Base-by-base conservation (phyloP, 345 rosid genomes). In the Citrus medica region DNA sequence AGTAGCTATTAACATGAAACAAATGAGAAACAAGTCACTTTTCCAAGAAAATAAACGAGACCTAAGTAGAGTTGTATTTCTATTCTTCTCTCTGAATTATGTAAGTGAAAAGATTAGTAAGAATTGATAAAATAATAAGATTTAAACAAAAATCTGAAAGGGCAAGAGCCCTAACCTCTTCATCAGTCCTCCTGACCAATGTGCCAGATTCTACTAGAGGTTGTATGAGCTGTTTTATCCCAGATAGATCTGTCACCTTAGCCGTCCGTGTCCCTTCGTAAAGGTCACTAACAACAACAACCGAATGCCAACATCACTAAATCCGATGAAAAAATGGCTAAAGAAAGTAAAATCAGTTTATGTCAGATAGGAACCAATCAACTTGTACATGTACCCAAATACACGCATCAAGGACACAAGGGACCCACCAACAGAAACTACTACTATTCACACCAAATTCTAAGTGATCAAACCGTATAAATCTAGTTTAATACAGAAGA, bases 221-320 rank as follows among this genome's bases (percentile, higher is more conserved):
- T 76, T 83, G 87, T 78, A 95, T 76, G 65, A 93, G 80, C 66
- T 88, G 88, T 86, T 85, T 93, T 62, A 93, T 95, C 76, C 98
- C 98, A 73, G 85, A 53, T 37, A 93, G 83, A 85, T 95, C 99
- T 9, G 88, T 81, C 68, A 82, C 86, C 80, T 81, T 88, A 2
- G 98, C 97, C 86, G 87, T 89, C 68, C 98, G 84, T 30, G 98
- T 86, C 68, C 98, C 99, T 86, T 95, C 99, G 40, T 95, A 95
- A 62, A 93, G 87, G 86, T 95, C 99, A 80, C 98, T 93, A 62
- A 79, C 33, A 78, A 51, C 67, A 1, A 69, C 74, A 64, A 30
- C 33, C 24, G 64, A 74, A 75, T 40, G 38, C 64, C 61, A 3
- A 73, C 76, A 78, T 83, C 59, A 80, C 59, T 53, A 24, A 76